Evolutionary conservation across 805 yeast genomes (phyloP).

Genomic region (Jamesozyma spencerorum): DNA sequence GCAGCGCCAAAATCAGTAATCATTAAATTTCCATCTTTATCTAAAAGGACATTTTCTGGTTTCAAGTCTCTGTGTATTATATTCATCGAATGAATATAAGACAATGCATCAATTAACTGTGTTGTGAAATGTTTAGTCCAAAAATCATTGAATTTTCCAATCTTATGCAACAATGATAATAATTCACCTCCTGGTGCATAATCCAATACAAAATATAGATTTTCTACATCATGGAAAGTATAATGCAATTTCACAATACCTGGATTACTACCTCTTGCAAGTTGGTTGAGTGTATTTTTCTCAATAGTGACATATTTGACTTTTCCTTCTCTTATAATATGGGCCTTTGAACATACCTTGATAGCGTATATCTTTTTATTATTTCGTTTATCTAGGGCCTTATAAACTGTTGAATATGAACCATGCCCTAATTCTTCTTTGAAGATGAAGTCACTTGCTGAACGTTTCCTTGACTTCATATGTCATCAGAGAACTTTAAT

Average conservation of each 20-base stretch:
- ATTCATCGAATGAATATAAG: slow-evolving; percentile 80
- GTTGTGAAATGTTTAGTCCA: slow-evolving; percentile 73
- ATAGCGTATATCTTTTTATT: slow-evolving; percentile 59
- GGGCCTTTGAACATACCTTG: slow-evolving; percentile 83
- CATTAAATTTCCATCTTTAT: slow-evolving; percentile 77
- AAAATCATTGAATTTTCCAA: slow-evolving; percentile 67
- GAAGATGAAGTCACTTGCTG: slow-evolving; percentile 30
- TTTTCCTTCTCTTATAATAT: slow-evolving; percentile 88
- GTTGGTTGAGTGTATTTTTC: slow-evolving; percentile 74
- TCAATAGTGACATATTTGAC: slow-evolving; percentile 94
- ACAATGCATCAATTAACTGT: slow-evolving; percentile 85
- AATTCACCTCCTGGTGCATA: slow-evolving; percentile 95
- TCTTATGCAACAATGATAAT: slow-evolving; percentile 62
- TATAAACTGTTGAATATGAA: slow-evolving; percentile 86
- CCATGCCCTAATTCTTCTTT: slow-evolving; percentile 69
- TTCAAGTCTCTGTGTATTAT: slow-evolving; percentile 90
- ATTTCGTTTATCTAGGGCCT: slow-evolving; percentile 65
- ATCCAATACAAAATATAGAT: slow-evolving; percentile 85
- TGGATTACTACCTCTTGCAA: slow-evolving; percentile 72
- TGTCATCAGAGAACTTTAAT: slow-evolving; percentile 5
- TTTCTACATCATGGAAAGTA: slow-evolving; percentile 87
- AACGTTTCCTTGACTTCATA: slow-evolving; percentile 20
- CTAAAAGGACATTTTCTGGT: slow-evolving; percentile 86
- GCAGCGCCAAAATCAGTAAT: slow-evolving; percentile 99
- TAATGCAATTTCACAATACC: slow-evolving; percentile 87